Base-by-base conservation (phyloP, 2,329 filamentous ascomycete genomes). In the Aspergillus clavatus region DNA sequence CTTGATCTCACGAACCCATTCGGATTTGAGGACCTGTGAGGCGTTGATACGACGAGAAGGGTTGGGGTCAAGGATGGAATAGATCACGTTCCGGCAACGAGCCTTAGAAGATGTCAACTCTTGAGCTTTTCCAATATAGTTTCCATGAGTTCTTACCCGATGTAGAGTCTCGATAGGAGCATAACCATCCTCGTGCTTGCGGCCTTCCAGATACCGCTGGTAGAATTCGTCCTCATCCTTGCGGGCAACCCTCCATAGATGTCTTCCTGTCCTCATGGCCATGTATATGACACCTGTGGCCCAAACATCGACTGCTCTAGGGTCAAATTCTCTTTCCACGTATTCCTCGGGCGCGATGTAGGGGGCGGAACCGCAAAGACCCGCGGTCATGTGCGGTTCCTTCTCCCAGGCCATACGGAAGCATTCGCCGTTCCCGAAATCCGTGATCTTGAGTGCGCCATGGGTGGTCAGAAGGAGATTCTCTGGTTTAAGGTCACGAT, bases 351-450 rank as follows among this genome's bases (percentile, higher is more conserved):
- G 93, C 1, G 93, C 88, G 56, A 98, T 98, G 64, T 98, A 98
- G 0, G 93, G 93, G 18, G 91, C 93, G 11, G 90, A 96, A 31
- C 93, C 93, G 67, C 93, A 98, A 10, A 98, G 82, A 35, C 93
- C 93, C 31, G 89, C 91, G 3, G 95, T 95, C 90, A 97, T 96
- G 69, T 97, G 93, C 16, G 93, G 86, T 67, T 97, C 90, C 43
- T 89, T 93, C 69, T 98, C 93, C 93, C 93, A 98, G 2, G 93
- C 93, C 91, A 97, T 97, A 45, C 93, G 86, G 79, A 98, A 98
- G 70, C 93, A 98, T 70, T 98, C 93, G 60, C 93, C 93, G 59
- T 98, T 98, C 51, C 93, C 93, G 59, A 98, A 98, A 67, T 98
- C 93, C 22, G 93, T 97, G 54, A 98, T 98, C 64, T 98, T 98